phyloP scores from a whole-genome alignment of 2,329 filamentous ascomycete genomes.

The Verticillium zaregamsianum region DNA sequence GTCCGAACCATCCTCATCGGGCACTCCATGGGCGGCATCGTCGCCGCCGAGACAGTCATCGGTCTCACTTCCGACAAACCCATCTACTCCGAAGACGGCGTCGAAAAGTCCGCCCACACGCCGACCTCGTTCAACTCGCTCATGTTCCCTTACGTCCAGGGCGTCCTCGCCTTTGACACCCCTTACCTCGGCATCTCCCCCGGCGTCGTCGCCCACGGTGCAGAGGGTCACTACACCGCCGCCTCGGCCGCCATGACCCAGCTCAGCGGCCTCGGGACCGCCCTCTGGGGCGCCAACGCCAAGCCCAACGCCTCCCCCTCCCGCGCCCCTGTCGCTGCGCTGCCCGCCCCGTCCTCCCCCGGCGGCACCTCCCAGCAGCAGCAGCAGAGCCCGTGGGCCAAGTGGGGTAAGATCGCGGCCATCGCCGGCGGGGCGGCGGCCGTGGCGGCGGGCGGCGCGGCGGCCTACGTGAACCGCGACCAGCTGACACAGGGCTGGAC shows the following conservation, averaged over 20 bases:
- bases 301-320: constrained; percentile 18
- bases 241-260: constrained; percentile 65
- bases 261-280: constrained; percentile 61
- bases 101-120: constrained; percentile 27
- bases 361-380: constrained; percentile 30
- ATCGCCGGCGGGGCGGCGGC: constrained; percentile 81
- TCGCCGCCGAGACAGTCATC: constrained; percentile 84
- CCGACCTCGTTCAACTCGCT: constrained; percentile 49
- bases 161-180: constrained; percentile 89
- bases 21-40: constrained; percentile 91
- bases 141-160: constrained; percentile 93
- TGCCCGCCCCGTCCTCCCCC: constrained; percentile 23
- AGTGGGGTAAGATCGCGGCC: constrained; percentile 82
- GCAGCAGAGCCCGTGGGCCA: constrained; percentile 56
- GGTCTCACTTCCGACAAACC: constrained; percentile 57
- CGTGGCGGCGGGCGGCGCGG: constrained; percentile 75
- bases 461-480: constrained; percentile 81
- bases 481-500: constrained; percentile 70
- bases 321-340: constrained; percentile 26
- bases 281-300: constrained; percentile 57
- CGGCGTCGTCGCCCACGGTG: constrained; percentile 78
- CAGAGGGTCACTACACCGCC: constrained; percentile 80
- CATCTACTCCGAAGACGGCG: constrained; percentile 42
- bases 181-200: constrained; percentile 82
- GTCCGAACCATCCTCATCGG: constrained; percentile 79